Conservation (phyloP, 1,284 basidiomycete genomes). For the Fistulinella staudtii region DNA sequence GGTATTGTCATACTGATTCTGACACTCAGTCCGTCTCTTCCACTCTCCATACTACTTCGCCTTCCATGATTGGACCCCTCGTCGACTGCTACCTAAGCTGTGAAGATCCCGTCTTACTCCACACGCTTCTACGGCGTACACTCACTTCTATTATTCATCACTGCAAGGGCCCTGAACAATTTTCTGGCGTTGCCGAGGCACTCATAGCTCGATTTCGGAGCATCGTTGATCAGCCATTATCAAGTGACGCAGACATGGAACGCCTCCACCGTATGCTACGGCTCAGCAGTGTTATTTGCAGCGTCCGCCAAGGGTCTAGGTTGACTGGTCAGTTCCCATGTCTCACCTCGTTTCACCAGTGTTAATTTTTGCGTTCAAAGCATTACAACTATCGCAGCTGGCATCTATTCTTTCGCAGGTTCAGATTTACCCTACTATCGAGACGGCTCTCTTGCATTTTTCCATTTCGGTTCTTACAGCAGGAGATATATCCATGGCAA, state of each 20-base stretch:
- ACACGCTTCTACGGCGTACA: slow-evolving; percentile 61
- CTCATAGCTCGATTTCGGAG: slow-evolving; percentile 38
- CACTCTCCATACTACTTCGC: slow-evolving; percentile 73
- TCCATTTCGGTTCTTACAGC: slow-evolving; percentile 50
- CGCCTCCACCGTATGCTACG: slow-evolving; percentile 42
- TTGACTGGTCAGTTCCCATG: slow-evolving; percentile 45
- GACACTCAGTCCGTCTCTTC: slow-evolving; percentile 63
- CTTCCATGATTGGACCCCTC: slow-evolving; percentile 58
- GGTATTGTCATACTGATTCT: slow-evolving; percentile 1
- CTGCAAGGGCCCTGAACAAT: slow-evolving; percentile 63
- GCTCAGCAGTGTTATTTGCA: slow-evolving; percentile 47
- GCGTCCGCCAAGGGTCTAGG: slow-evolving; percentile 64
- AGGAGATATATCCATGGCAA: slow-evolving; percentile 63
- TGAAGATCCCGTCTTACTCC: slow-evolving; percentile 42
- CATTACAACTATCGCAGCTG: slow-evolving; percentile 46
- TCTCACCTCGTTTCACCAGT: not conserved
- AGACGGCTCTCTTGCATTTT: slow-evolving; percentile 47
- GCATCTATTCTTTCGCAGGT: slow-evolving; percentile 42
- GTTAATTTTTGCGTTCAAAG: slow-evolving; percentile 27
- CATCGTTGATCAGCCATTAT: slow-evolving; percentile 10
- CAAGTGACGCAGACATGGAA: slow-evolving; percentile 21
- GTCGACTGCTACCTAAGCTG: slow-evolving; percentile 49
- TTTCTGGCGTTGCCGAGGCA: slow-evolving; percentile 55
- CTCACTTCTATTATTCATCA: slow-evolving; percentile 81
- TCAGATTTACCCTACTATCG: slow-evolving; percentile 35